Percentiles rank a stretch among this genome's conserved stretches.
These are phyloP conservation scores for Stagonosporopsis rhizophila DNA, from an alignment of 2,329 filamentous ascomycete species.

Conservation along the genomic window DNA sequence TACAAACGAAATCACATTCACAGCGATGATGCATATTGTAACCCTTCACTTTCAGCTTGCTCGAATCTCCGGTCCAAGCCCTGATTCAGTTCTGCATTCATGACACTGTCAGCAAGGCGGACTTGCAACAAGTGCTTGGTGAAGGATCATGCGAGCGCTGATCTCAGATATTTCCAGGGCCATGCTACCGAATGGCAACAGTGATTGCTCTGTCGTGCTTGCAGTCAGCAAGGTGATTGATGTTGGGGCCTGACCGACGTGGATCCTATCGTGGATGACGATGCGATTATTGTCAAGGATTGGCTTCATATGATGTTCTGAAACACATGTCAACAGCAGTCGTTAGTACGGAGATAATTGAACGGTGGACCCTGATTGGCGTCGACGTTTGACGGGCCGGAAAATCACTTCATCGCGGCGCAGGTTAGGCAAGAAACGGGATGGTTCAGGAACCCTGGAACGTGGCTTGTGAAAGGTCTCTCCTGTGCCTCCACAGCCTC, in stretches of 20 bases:
- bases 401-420: slow-evolving; percentile 21
- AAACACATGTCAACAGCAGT: slow-evolving; percentile 15
- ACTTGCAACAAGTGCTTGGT: slow-evolving; percentile 23
- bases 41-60: not conserved
- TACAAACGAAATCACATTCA: slow-evolving; percentile 28
- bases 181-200: slow-evolving; percentile 18
- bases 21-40: slow-evolving; percentile 23
- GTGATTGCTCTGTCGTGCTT: slow-evolving; percentile 17
- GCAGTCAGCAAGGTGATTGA: slow-evolving; percentile 20
- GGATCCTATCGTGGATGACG: slow-evolving; percentile 33
- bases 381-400: slow-evolving; percentile 18
- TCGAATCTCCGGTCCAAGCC: slow-evolving; percentile 12
- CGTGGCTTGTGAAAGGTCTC: slow-evolving; percentile 25
- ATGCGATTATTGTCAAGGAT: slow-evolving; percentile 26
- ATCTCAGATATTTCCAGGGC: slow-evolving; percentile 22
- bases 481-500: slow-evolving; percentile 21
- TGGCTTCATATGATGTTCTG: slow-evolving; percentile 19
- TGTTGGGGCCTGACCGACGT: slow-evolving; percentile 29
- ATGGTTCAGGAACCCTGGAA: slow-evolving; percentile 18
- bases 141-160: slow-evolving; percentile 28
- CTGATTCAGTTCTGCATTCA: slow-evolving; percentile 16
- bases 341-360: slow-evolving; percentile 22
- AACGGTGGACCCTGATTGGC: slow-evolving; percentile 14
- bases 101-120: slow-evolving; percentile 30
- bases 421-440: slow-evolving; percentile 19